Evolutionary conservation across 2,329 filamentous ascomycete species (phyloP).

Genomic region (Didymosphaeria variabile): DNA sequence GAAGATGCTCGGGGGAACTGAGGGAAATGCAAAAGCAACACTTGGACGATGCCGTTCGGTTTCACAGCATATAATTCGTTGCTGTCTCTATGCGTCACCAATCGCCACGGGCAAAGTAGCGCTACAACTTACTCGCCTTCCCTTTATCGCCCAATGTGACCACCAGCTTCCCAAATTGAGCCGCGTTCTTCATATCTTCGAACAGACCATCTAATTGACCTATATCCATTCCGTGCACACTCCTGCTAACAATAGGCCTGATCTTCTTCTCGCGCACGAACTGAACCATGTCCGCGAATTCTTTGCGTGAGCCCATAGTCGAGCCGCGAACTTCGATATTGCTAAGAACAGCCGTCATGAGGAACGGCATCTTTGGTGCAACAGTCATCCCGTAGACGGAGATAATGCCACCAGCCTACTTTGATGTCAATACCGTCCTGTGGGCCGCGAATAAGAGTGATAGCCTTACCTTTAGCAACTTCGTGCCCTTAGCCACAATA

Average conservation of each 20-base stretch:
- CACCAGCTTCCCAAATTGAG: slow-evolving; percentile 92
- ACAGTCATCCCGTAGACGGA: slow-evolving; percentile 92
- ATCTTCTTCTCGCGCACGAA: slow-evolving; percentile 81
- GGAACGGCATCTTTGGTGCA: slow-evolving; percentile 83
- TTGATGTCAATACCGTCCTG: not conserved
- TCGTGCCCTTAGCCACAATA: slow-evolving; percentile 73
- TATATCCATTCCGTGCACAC: slow-evolving; percentile 75
- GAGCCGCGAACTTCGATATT: slow-evolving; percentile 87
- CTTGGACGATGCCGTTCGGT: not conserved
- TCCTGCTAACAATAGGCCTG: slow-evolving; percentile 78
- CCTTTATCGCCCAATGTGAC: slow-evolving; percentile 57
- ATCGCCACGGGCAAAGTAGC: not conserved
- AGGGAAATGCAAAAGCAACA: too few species aligned
- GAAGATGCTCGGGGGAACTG: not conserved
- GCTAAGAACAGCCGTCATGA: slow-evolving; percentile 83
- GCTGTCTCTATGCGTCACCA: not conserved
- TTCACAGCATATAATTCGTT: not conserved
- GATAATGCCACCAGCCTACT: slow-evolving; percentile 78
- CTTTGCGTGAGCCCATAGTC: slow-evolving; percentile 90
- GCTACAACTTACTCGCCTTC: slow-evolving; percentile 42
- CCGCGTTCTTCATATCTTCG: slow-evolving; percentile 84
- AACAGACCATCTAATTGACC: slow-evolving; percentile 84
- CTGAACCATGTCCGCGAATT: slow-evolving; percentile 89
- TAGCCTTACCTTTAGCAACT: slow-evolving; percentile 69
- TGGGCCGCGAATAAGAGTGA: not conserved